These are phyloP conservation scores for Cutaneotrichosporon sp. DNA, from an alignment of 1,284 basidiomycete species.

Conservation along the genomic window DNA sequence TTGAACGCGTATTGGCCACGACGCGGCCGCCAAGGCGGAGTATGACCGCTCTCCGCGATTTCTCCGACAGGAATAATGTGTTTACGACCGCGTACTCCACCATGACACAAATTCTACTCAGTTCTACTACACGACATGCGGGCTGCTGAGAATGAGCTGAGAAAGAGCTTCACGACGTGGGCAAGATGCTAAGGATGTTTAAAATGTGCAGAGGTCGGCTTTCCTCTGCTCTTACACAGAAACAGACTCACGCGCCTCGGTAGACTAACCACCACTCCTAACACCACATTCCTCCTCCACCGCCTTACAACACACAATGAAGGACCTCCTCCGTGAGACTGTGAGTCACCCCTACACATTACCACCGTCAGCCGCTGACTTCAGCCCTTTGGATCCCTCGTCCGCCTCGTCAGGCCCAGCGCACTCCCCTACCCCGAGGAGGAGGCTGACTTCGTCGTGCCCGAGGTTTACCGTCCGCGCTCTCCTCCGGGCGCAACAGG, in stretches of 20 bases:
- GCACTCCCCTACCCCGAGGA: conserved; percentile 28
- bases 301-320: background rate
- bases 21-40: too few species aligned
- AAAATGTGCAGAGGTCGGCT: too few species aligned
- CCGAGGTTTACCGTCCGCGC: conserved; percentile 8
- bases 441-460: conserved; percentile 14
- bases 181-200: too few species aligned
- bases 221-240: background rate
- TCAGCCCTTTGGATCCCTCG: conserved; percentile 9
- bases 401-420: conserved; percentile 6
- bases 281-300: background rate
- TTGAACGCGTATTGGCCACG: too few species aligned
- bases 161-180: too few species aligned
- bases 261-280: background rate
- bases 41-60: too few species aligned
- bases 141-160: too few species aligned
- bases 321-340: conserved; percentile 10
- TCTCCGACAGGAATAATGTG: too few species aligned
- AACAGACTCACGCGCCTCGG: background rate
- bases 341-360: background rate
- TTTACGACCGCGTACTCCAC: too few species aligned
- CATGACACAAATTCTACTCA: too few species aligned
- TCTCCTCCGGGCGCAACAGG: background rate
- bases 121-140: too few species aligned
- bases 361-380: background rate